Conservation (phyloP, 163 green algal genomes). For the Chloroidium sp. region DNA sequence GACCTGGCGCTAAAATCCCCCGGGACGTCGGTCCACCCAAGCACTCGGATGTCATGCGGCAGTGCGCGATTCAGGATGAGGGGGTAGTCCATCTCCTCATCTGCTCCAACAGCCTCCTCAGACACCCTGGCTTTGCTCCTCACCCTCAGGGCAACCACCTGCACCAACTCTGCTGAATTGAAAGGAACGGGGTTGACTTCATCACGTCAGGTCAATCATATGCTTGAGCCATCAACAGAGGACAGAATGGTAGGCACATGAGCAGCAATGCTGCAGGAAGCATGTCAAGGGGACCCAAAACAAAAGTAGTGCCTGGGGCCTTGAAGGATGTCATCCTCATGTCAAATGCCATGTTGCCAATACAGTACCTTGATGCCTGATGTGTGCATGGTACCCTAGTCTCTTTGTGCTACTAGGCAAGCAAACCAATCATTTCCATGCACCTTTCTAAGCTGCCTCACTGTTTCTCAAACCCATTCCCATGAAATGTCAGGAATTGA, state of each 20-base stretch:
- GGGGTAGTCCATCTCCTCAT: constrained; percentile 75
- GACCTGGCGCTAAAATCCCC: constrained; percentile 55
- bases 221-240: not conserved
- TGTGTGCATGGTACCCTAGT: too few species aligned
- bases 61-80: constrained; percentile 68
- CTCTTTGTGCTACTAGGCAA: too few species aligned
- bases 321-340: too few species aligned
- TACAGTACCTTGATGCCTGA: too few species aligned
- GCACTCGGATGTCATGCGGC: constrained; percentile 58
- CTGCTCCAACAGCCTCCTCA: constrained; percentile 19
- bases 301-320: not conserved
- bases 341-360: too few species aligned
- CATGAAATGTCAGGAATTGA: too few species aligned
- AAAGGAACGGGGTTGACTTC: not conserved
- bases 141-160: constrained; percentile 68
- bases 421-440: too few species aligned
- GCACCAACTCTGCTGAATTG: not conserved
- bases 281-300: not conserved
- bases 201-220: not conserved
- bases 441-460: too few species aligned
- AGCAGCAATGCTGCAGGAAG: not conserved
- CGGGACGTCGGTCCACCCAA: constrained; percentile 49
- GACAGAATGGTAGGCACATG: not conserved
- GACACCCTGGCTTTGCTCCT: constrained; percentile 37
- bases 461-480: too few species aligned